Evolutionary conservation across 2,329 filamentous ascomycete genomes (phyloP).

Genomic region (Teratosphaeria destructans): DNA sequence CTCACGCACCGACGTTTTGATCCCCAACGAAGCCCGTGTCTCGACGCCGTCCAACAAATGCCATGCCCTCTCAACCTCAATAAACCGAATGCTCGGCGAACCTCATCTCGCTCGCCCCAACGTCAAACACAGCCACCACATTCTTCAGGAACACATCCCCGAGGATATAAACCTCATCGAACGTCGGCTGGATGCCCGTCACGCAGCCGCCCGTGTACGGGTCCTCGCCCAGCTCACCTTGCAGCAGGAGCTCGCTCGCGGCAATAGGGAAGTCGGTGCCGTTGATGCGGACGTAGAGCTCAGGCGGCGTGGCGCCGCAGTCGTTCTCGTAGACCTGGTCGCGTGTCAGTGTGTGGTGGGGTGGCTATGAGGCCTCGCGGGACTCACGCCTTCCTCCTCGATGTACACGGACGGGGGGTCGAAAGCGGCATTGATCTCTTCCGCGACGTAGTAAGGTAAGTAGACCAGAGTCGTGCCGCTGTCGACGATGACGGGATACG

Average conservation of each 20-base stretch:
- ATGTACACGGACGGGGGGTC: conserved; percentile 28
- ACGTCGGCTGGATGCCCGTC: conserved; percentile 13
- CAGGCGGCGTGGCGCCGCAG: conserved; percentile 30
- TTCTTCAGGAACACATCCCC: conserved; percentile 37
- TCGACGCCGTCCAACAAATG: too few species aligned
- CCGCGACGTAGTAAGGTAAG: conserved; percentile 25
- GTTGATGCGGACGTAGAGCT: conserved; percentile 27
- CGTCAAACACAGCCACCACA: conserved; percentile 38
- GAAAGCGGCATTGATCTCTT: conserved; percentile 31
- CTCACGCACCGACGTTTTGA: too few species aligned
- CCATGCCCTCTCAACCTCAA: background rate
- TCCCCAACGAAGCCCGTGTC: too few species aligned
- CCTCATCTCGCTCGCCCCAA: conserved; percentile 33
- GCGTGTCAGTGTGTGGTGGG: background rate
- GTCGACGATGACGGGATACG: conserved; percentile 31
- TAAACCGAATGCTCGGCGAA: conserved; percentile 25
- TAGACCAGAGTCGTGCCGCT: conserved; percentile 29
- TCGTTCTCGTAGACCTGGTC: conserved; percentile 24
- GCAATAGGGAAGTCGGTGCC: conserved; percentile 26
- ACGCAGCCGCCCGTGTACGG: conserved; percentile 13
- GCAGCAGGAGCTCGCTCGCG: conserved; percentile 23
- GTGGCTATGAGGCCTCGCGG: background rate
- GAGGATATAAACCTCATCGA: conserved; percentile 24
- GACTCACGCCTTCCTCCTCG: conserved; percentile 9
- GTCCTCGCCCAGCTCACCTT: conserved; percentile 4